A percentile compares a stretch with the other conserved stretches of the same genome.
Conservation (phyloP, 228 moss, liverwort and hornwort genomes). For the Sphagnum fallax region DNA sequence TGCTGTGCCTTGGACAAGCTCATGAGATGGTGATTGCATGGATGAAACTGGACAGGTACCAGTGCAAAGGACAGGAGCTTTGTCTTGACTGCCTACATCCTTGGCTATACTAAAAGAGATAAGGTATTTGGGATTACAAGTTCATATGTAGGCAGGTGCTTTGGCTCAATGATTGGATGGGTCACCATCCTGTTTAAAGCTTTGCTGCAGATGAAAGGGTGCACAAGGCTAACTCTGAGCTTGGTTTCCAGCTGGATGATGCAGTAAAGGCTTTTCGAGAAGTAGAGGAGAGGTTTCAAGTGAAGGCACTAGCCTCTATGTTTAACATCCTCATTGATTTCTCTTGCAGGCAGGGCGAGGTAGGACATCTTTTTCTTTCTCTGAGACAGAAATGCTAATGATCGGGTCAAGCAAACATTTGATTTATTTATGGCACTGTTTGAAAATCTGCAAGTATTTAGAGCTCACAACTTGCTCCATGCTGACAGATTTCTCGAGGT, state of each 20-base stretch:
- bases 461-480: conserved; percentile 2
- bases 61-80: conserved; percentile 26
- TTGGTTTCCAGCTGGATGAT: conserved; percentile 30
- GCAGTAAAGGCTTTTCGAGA: conserved; percentile 47
- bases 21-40: background rate
- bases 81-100: conserved; percentile 38
- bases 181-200: too few species aligned
- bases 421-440: too few species aligned
- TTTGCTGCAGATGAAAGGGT: too few species aligned
- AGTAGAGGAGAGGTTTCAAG: conserved; percentile 29
- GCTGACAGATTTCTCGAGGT: conserved; percentile 43
- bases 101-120: conserved; percentile 30
- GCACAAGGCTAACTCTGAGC: background rate
- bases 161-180: too few species aligned
- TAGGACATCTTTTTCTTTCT: conserved; percentile 2
- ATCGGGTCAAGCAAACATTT: background rate
- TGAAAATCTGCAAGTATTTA: too few species aligned
- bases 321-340: conserved; percentile 48
- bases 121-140: conserved; percentile 17
- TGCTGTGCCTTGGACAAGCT: too few species aligned
- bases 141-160: background rate
- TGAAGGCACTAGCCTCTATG: conserved; percentile 24
- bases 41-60: conserved; percentile 16
- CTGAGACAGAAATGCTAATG: background rate
- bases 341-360: conserved; percentile 55